Percentiles rank a stretch among this genome's conserved stretches.
Evolutionary conservation across 306 rosid species (phyloP).

Genomic region (Cucumis cinereus): DNA sequence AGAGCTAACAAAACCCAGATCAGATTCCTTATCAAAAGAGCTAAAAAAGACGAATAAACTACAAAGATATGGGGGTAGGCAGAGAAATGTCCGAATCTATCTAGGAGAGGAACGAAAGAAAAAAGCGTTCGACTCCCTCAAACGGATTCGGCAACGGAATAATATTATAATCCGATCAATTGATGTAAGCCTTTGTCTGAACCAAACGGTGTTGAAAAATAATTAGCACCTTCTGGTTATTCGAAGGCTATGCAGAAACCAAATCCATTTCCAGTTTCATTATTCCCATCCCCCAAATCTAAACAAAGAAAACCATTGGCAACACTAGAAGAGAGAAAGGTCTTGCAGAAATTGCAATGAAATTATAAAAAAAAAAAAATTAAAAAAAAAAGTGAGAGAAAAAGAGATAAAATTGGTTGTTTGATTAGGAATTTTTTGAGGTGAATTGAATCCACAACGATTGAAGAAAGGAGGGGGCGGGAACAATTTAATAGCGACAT

Average conservation of each 20-base stretch:
- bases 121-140: slow-evolving; percentile 5
- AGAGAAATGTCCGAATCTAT: slow-evolving; percentile 8
- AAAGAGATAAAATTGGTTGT: neutral
- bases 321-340: neutral
- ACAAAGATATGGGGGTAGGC: neutral
- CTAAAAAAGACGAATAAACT: neutral
- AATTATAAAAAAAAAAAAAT: no score
- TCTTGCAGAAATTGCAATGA: neutral
- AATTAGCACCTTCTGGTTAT: slow-evolving; percentile 13
- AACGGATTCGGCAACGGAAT: slow-evolving; percentile 6
- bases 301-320: neutral
- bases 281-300: neutral
- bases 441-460: neutral
- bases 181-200: slow-evolving; percentile 28
- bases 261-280: neutral
- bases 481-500: neutral
- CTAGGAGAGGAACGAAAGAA: slow-evolving; percentile 11
- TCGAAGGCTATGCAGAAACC: slow-evolving; percentile 8
- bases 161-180: neutral
- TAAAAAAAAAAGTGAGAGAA: neutral
- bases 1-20: neutral
- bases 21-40: neutral
- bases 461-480: neutral
- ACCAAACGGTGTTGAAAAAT: slow-evolving; percentile 16
- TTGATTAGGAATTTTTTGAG: no score